Evolutionary conservation across 441 rosid genomes (phyloP), one percentile per base, ranked within the genome.

Genomic region (Populus tomentosa): DNA sequence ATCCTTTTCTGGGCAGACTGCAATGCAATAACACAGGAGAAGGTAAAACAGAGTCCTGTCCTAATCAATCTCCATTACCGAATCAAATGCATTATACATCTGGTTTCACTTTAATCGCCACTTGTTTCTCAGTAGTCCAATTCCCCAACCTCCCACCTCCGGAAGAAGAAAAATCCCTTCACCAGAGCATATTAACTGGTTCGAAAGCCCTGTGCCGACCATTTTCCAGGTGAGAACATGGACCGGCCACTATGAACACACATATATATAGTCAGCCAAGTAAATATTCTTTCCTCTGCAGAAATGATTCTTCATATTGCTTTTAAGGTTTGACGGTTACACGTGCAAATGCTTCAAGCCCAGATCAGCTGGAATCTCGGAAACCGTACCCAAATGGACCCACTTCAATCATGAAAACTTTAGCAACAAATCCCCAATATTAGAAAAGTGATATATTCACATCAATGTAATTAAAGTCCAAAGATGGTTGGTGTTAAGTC

Each of bases 61-160:
- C 21, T 18, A 18, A 18, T 53, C 61, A 53, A 53, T 53, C 61
- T 18, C 6, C 6, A 16, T 6, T 1, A 2, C 21, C 18, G 8
- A n/a, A 53, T 53, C 61, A 53, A 10, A 23, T 65, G 69, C 35
- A 65, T 13, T 23, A 65, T 20, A 65, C 2, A 14, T 18, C 7
- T 2, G 11, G n/a, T 32, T 13, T 20, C 36, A 13, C 10, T 32
- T 67, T n/a, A 16, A 28, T 30, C 8, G 10, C 28, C 69, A 20
- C 6, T 67, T 21, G 3, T 24, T 30, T 64, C 16, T 64, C n/a
- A 8, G 30, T 14, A 10, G 73, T 76, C 78, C 59, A 59, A 21
- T 76, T 24, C 78, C 78, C 50, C 67, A 75, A 4, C 72, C 24
- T 3, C 63, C 72, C 33, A 67, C 46, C 40, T 7, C 67, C 32